Conservation (phyloP, 2,329 filamentous ascomycete species). For the Ceratocystis harringtonii region DNA sequence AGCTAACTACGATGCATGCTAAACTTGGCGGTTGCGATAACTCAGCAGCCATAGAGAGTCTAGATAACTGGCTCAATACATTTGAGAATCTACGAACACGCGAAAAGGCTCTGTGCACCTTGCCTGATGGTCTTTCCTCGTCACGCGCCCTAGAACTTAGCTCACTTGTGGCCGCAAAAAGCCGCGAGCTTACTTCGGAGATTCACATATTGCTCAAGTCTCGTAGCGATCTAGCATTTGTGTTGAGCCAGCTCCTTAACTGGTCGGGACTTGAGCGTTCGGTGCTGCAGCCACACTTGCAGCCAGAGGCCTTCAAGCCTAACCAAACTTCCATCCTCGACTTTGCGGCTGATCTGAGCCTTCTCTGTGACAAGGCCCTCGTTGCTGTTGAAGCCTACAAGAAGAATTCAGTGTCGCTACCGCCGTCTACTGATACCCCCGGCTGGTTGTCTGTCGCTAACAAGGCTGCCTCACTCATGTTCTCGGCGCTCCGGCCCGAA, state of each 20-base stretch:
- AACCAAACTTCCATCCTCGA: conserved; percentile 21
- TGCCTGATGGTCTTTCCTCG: conserved; percentile 39
- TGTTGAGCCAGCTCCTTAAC: conserved; percentile 48
- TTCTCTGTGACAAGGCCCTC: conserved; percentile 58
- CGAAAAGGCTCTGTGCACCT: conserved; percentile 29
- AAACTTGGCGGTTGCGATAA: conserved; percentile 44
- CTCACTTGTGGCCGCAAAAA: conserved; percentile 24
- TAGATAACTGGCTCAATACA: conserved; percentile 36
- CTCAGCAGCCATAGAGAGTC: conserved; percentile 27
- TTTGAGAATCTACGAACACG: conserved; percentile 32
- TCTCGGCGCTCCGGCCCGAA: conserved; percentile 13
- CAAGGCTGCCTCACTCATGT: conserved; percentile 11
- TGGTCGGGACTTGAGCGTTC: conserved; percentile 39
- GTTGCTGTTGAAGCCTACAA: conserved; percentile 63
- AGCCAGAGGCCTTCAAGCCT: not conserved
- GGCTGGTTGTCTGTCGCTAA: conserved; percentile 33
- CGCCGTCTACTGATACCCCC: conserved; percentile 43
- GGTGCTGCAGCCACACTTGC: conserved; percentile 19
- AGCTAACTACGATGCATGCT: conserved; percentile 50
- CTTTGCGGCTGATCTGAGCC: conserved; percentile 45
- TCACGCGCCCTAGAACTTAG: conserved; percentile 25
- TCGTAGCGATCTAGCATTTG: conserved; percentile 46
- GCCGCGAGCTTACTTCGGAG: conserved; percentile 27
- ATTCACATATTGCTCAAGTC: conserved; percentile 27
- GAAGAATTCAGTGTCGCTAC: conserved; percentile 37